A percentile compares a stretch with the other conserved stretches of the same genome.
These are phyloP conservation scores for Drechmeria coniospora DNA, from an alignment of 2,329 filamentous ascomycete genomes.

Conservation along the genomic window DNA sequence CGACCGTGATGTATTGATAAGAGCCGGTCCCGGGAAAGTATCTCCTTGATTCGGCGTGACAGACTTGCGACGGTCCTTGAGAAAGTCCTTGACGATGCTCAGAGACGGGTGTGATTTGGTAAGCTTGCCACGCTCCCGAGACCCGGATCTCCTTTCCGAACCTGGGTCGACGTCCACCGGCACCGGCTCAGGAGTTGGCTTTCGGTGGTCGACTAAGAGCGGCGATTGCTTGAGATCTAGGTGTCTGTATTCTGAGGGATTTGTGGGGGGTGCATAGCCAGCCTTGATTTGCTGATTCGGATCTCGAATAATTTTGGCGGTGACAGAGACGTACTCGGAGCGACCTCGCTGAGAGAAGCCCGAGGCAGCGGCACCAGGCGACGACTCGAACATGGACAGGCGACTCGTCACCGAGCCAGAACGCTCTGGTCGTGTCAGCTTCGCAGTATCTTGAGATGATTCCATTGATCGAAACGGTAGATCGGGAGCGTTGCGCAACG, in stretches of 20 bases:
- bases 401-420: constrained; percentile 40
- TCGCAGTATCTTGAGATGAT: constrained; percentile 27
- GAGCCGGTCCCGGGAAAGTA: constrained; percentile 9
- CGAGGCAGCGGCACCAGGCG: constrained; percentile 9
- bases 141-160: constrained; percentile 20
- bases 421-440: constrained; percentile 24
- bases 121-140: constrained; percentile 19
- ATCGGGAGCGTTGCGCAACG: constrained; percentile 17
- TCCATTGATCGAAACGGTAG: constrained; percentile 28
- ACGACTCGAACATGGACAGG: constrained; percentile 38
- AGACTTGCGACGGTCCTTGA: constrained; percentile 42
- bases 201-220: constrained; percentile 40
- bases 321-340: constrained; percentile 75
- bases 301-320: constrained; percentile 66
- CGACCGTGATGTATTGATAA: constrained; percentile 20
- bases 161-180: constrained; percentile 18
- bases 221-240: constrained; percentile 44
- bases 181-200: constrained; percentile 12
- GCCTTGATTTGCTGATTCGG: constrained; percentile 26
- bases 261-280: constrained; percentile 23
- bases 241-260: constrained; percentile 27
- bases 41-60: constrained; percentile 33
- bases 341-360: constrained; percentile 23
- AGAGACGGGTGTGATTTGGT: constrained; percentile 37
- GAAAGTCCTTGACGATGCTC: constrained; percentile 43